Evolutionary conservation across 139 green algal species (phyloP), one percentile per base, ranked within the genome.

Genomic region (Ettlia oleoabundans): DNA sequence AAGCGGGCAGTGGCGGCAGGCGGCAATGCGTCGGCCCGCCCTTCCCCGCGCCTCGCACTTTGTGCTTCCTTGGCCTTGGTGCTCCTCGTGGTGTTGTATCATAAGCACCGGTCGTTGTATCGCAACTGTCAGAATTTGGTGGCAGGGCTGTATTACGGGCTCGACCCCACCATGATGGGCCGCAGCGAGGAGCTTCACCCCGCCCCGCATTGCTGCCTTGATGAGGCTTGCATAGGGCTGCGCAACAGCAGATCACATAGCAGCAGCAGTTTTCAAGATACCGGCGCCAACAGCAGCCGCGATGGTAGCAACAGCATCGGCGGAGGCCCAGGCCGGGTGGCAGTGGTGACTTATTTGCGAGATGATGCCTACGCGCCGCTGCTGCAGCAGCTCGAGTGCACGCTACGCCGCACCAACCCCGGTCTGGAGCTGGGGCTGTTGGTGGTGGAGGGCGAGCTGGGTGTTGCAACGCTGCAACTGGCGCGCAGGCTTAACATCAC

Each of bases 381-480:
- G 26, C 33, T 77, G 47, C 47, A 33, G 66, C 78, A 83, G 66
- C 66, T 83, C 13, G 78, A 76, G 35, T 83, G 78, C 78, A 78
- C 78, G 78, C 51, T 83, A 66, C 78, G 78, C 10, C 43, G 26
- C 37, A 62, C 22, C 51, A 83, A 83, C 78, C 78, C 78, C 26
- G 24, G 40, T 3, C 35, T 83, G 47, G 65, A 76, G 78, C 66
- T 83, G 51, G 66, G 24, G 8, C 28, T 77, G 26, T 47, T 83
- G 78, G 26, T 55, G 13, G 78, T 73, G 55, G 15, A 32, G 38
- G 75, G 75, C 24, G 75, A 81, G 75, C 61, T 81, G 40, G 37
- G 30, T 10, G 6, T 26, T 1, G 55, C 10, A 13, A 58, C 30
- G 37, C 74, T 81, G 55, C 22, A 26, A 9, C 13, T 38, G 55